Conservation (phyloP, 352 stramenopile species). For the Globisporangium megalacanthum region DNA sequence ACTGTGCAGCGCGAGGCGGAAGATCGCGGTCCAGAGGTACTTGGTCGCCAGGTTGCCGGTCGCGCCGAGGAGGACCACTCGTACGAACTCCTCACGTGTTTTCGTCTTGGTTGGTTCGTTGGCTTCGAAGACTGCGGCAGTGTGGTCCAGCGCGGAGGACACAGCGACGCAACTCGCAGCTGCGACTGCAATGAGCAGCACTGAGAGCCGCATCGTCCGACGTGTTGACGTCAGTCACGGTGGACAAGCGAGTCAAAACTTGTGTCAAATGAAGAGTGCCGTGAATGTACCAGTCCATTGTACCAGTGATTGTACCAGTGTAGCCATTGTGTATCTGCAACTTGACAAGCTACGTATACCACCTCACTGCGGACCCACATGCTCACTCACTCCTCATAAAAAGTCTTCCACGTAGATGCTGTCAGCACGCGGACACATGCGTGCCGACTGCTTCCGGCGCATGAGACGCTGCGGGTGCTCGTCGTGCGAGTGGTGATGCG, state of each 20-base stretch:
- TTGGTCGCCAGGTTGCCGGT: conserved; percentile 81
- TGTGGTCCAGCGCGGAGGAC: too few relatives aligned
- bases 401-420: conserved; percentile 45
- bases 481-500: background rate
- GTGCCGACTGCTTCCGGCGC: conserved; percentile 14
- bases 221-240: too few relatives aligned
- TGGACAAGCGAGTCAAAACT: too few relatives aligned
- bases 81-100: conserved; percentile 16
- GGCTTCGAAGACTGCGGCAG: background rate
- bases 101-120: background rate
- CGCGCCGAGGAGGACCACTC: conserved; percentile 54
- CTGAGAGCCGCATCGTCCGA: background rate
- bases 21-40: conserved; percentile 76
- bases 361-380: background rate
- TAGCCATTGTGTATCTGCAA: too few relatives aligned
- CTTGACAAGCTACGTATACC: background rate
- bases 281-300: too few relatives aligned
- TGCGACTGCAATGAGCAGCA: background rate
- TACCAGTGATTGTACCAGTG: too few relatives aligned
- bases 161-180: background rate
- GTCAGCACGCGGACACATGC: conserved; percentile 26
- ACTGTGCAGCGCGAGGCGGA: conserved; percentile 44
- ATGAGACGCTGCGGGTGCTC: conserved; percentile 13
- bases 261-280: too few relatives aligned
- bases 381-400: conserved; percentile 12